Conservation (phyloP, 1,284 basidiomycete species). For the Sutorius eximius region DNA sequence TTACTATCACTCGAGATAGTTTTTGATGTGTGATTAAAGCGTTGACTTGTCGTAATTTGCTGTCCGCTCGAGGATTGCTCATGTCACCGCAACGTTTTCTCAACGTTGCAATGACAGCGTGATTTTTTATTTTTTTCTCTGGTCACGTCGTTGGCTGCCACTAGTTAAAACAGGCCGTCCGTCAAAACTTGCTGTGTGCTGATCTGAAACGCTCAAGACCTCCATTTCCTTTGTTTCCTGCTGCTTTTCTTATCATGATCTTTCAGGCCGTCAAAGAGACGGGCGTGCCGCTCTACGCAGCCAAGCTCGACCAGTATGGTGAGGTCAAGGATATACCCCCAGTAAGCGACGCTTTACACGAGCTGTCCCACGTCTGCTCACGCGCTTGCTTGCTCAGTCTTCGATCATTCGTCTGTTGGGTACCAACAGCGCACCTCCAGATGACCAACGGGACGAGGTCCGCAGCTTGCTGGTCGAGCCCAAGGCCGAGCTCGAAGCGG, state of each 20-base stretch:
- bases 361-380: neutral
- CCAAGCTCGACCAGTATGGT: slow-evolving; percentile 28
- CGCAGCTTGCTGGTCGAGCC: slow-evolving; percentile 26
- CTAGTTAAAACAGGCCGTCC: slow-evolving; percentile 18
- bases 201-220: neutral
- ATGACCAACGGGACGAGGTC: slow-evolving; percentile 32
- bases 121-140: slow-evolving; percentile 1
- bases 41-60: slow-evolving; percentile 10
- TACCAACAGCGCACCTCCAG: slow-evolving; percentile 27
- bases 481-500: slow-evolving; percentile 27
- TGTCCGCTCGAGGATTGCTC: slow-evolving; percentile 18
- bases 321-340: slow-evolving; percentile 32
- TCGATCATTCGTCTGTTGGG: slow-evolving; percentile 32
- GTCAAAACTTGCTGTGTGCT: neutral
- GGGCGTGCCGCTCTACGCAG: slow-evolving; percentile 22
- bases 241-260: slow-evolving; percentile 8
- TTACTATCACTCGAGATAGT: too few species aligned
- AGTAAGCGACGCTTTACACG: slow-evolving; percentile 16
- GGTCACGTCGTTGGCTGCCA: slow-evolving; percentile 15
- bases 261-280: slow-evolving; percentile 24
- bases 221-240: neutral
- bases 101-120: slow-evolving; percentile 29
- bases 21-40: too few species aligned
- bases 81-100: slow-evolving; percentile 29
- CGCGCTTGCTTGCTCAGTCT: slow-evolving; percentile 13